Evolutionary conservation across 768 basidiomycete genomes (phyloP).

Genomic region (Tephrocybe sp.): DNA sequence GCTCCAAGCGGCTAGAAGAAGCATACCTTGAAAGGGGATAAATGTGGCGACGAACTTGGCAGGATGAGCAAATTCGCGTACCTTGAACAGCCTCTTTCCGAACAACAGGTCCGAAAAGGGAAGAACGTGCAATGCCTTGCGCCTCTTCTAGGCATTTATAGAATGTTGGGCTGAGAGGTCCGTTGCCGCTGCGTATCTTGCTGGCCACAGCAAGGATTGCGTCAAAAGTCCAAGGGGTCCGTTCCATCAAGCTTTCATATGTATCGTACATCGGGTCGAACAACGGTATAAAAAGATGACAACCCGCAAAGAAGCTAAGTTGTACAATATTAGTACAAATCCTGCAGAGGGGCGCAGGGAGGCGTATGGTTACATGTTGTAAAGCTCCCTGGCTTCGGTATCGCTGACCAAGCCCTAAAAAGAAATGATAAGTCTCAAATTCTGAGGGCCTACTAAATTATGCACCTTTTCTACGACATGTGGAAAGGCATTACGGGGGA

Average conservation of each 20-base stretch:
- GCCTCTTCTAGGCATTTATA: slow-evolving; percentile 93
- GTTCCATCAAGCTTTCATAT: slow-evolving; percentile 87
- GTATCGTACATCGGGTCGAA: slow-evolving; percentile 94
- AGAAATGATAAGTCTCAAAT: background rate
- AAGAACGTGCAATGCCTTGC: slow-evolving; percentile 91
- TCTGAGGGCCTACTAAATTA: background rate
- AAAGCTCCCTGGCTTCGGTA: slow-evolving; percentile 83
- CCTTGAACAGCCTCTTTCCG: slow-evolving; percentile 95
- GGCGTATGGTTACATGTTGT: slow-evolving; percentile 70
- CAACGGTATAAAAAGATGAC: slow-evolving; percentile 93
- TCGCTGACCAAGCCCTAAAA: slow-evolving; percentile 81
- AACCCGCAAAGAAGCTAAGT: slow-evolving; percentile 90
- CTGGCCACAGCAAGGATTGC: slow-evolving; percentile 89
- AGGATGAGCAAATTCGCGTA: slow-evolving; percentile 27
- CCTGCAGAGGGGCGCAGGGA: slow-evolving; percentile 24
- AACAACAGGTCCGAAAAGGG: slow-evolving; percentile 90
- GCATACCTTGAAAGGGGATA: slow-evolving; percentile 60
- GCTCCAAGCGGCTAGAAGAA: slow-evolving; percentile 89
- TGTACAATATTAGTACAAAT: slow-evolving; percentile 32
- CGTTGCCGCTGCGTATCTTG: slow-evolving; percentile 89
- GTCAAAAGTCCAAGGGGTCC: slow-evolving; percentile 95
- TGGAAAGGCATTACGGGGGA: slow-evolving; percentile 82
- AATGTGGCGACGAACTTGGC: slow-evolving; percentile 16
- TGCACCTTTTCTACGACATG: slow-evolving; percentile 84
- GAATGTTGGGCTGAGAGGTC: slow-evolving; percentile 80